Evolutionary conservation across 192 early-diverging fungal genomes (phyloP).

Genomic region (Coemansia sp.): DNA sequence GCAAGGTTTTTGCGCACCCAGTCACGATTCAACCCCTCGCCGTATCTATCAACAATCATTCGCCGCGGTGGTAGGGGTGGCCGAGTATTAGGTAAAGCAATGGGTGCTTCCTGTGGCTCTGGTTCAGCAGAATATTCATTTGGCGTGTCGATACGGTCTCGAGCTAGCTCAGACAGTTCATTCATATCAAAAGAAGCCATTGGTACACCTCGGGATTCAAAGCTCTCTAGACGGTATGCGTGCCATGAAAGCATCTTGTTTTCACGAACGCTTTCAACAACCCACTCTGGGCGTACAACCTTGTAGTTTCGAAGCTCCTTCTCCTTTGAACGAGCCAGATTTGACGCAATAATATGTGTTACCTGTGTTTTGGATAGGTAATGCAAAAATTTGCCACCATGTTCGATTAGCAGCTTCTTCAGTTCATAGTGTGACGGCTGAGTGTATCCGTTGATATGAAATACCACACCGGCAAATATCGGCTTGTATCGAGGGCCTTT

Average conservation of each 20-base stretch:
- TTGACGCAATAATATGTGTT: slow-evolving; percentile 70
- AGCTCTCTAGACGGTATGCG: slow-evolving; percentile 41
- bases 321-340: slow-evolving; percentile 65
- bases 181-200: not conserved
- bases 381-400: slow-evolving; percentile 58
- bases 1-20: slow-evolving; percentile 48
- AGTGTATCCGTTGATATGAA: slow-evolving; percentile 75
- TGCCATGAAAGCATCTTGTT: slow-evolving; percentile 65
- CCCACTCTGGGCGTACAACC: slow-evolving; percentile 74
- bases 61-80: not conserved
- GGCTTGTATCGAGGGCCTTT: slow-evolving; percentile 15
- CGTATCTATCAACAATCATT: slow-evolving; percentile 32
- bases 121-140: not conserved
- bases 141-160: not conserved
- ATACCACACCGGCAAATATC: slow-evolving; percentile 42
- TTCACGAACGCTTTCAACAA: slow-evolving; percentile 65
- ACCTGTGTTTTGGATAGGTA: slow-evolving; percentile 61
- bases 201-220: slow-evolving; percentile 1
- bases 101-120: not conserved
- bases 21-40: slow-evolving; percentile 36
- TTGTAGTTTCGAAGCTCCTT: slow-evolving; percentile 66
- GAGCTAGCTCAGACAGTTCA: not conserved
- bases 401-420: slow-evolving; percentile 56
- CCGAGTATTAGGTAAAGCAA: not conserved
- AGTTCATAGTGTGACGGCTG: slow-evolving; percentile 57